These are phyloP conservation scores for Stentor roeselii DNA, from an alignment of 73 alveolate species.

Conservation along the genomic window DNA sequence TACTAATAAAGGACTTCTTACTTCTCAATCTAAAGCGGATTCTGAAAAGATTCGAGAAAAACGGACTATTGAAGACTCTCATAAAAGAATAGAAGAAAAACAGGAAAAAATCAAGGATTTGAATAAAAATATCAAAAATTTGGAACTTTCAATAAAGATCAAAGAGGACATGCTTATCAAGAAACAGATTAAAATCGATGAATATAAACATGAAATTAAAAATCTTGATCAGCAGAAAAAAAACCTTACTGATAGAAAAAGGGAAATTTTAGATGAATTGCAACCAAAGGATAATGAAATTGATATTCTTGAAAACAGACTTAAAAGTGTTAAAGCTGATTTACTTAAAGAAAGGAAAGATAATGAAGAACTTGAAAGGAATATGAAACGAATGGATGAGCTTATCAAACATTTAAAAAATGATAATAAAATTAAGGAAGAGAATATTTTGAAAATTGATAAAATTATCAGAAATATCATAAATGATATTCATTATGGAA, in stretches of 20 bases:
- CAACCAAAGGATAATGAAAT: constrained; percentile 87
- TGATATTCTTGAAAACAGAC: constrained; percentile 64
- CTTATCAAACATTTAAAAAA: constrained; percentile 55
- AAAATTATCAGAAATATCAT: constrained; percentile 62
- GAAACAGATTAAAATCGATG: constrained; percentile 75
- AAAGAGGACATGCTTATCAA: constrained; percentile 65
- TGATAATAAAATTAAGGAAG: constrained; percentile 58
- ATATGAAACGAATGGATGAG: constrained; percentile 60
- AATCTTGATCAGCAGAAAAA: constrained; percentile 79
- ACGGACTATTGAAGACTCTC: constrained; percentile 40
- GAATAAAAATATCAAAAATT: constrained; percentile 55
- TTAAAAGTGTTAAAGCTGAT: constrained; percentile 40
- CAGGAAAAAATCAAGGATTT: constrained; percentile 58
- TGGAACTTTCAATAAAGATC: constrained; percentile 63
- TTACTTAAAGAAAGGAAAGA: constrained; percentile 3
- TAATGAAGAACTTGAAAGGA: constrained; percentile 62
- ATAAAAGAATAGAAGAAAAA: constrained; percentile 38
- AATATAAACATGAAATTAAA: constrained; percentile 77
- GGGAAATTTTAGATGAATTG: constrained; percentile 75
- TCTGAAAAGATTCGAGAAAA: constrained; percentile 36
- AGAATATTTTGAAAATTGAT: constrained; percentile 64
- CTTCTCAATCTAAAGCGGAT: constrained; percentile 32
- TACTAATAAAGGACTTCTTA: constrained; percentile 40
- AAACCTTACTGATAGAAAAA: constrained; percentile 69
- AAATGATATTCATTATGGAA: constrained; percentile 69